Evolutionary conservation across 140 eudicot species (phyloP), one percentile per base, ranked within the genome.

Genomic region (Stevia rebaudiana): DNA sequence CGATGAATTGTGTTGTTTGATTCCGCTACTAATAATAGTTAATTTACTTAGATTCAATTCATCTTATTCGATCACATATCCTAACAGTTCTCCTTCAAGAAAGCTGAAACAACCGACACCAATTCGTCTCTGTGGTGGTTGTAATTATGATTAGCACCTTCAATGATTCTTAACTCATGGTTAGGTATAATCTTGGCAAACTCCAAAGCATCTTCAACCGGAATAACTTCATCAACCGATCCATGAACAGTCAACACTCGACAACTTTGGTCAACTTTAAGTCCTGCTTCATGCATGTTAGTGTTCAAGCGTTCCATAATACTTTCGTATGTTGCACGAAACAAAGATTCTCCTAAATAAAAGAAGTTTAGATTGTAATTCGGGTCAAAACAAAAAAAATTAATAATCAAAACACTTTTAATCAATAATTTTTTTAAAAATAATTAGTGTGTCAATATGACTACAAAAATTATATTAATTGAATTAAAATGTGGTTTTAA

Each of bases 231-330:
- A 76, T 90, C 97, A 2, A 44, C 83, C 15, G 97, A 84, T 49
- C 97, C 97, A 74, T 90, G 95, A 33, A 90, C 79, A 16, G 86
- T 90, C 76, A 84, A 63, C 9, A 87, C 96, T 82, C 80, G 85
- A 75, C 72, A 67, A 24, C 59, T 48, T 74, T 75, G 52, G 72
- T 75, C 77, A 30, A 88, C 81, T 60, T 58, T 71, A 59, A 78
- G 89, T 77, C 85, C 80, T 0, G 89, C 91, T 73, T 87, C 89
- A 44, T 73, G 85, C 92, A 91, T 84, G 76, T 83, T 79, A 17
- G 92, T 82, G 58, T 81, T 87, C 52, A 84, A 42, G 56, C 95
- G 86, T 41, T 88, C 94, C 84, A 61, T 61, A 50, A 88, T 47
- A 71, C 85, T 80, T 64, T 78, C 87, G 43, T 75, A 73, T 0